Evolutionary conservation across 2,329 filamentous ascomycete genomes (phyloP).

Genomic region (Boeremia lycopersici): DNA sequence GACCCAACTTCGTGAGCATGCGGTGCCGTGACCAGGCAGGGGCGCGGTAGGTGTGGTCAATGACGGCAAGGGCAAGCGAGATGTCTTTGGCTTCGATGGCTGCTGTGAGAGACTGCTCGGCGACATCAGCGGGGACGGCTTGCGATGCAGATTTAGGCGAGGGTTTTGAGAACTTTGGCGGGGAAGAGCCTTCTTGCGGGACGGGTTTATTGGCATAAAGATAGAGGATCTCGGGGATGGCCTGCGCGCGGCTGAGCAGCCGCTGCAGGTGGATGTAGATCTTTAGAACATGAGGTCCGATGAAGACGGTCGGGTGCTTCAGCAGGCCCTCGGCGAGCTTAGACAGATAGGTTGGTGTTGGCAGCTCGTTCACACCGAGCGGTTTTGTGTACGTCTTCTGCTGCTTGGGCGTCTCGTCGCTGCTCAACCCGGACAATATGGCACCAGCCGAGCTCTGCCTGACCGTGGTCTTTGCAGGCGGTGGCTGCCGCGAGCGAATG

Average conservation of each 20-base stretch:
- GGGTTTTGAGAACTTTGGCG: slow-evolving; percentile 48
- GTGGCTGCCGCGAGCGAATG: slow-evolving; percentile 35
- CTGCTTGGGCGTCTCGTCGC: slow-evolving; percentile 23
- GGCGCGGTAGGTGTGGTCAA: slow-evolving; percentile 71
- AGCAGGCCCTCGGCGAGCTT: slow-evolving; percentile 71
- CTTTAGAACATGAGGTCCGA: slow-evolving; percentile 73
- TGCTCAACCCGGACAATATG: slow-evolving; percentile 39
- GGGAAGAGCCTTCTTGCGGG: slow-evolving; percentile 65
- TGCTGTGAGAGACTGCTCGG: slow-evolving; percentile 74
- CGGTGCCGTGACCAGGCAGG: slow-evolving; percentile 72
- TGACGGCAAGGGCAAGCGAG: slow-evolving; percentile 74
- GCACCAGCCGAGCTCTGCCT: slow-evolving; percentile 43
- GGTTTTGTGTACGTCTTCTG: slow-evolving; percentile 17
- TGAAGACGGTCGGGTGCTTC: slow-evolving; percentile 76
- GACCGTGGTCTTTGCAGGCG: slow-evolving; percentile 27
- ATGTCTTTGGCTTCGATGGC: slow-evolving; percentile 83
- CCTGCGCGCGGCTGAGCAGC: slow-evolving; percentile 72
- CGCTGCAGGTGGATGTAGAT: slow-evolving; percentile 79
- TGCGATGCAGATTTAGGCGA: slow-evolving; percentile 72
- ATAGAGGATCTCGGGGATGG: slow-evolving; percentile 78
- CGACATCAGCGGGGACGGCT: slow-evolving; percentile 73
- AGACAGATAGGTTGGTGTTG: slow-evolving; percentile 52
- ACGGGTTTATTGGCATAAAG: slow-evolving; percentile 84
- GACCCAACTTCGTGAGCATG: slow-evolving; percentile 66
- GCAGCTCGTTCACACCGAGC: slow-evolving; percentile 30